phyloP scores from a whole-genome alignment of 2,329 filamentous ascomycete genomes.

The Cordyceps cateniannulata region DNA sequence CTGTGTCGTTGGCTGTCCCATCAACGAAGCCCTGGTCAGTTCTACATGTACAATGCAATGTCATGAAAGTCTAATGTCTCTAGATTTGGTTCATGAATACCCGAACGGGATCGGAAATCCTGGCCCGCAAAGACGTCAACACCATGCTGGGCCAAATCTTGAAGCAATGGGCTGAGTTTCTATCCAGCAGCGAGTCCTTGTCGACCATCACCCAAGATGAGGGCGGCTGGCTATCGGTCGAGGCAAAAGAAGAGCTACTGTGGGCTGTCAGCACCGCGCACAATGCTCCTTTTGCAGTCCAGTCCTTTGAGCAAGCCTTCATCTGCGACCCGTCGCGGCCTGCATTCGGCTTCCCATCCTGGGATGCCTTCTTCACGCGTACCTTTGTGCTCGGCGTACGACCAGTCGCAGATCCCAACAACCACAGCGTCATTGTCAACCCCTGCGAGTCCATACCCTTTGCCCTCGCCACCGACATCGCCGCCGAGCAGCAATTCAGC shows the following conservation, averaged over 20 bases:
- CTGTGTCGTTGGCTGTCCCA: neutral
- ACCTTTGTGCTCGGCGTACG: neutral
- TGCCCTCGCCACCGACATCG: neutral
- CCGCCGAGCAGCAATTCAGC: neutral
- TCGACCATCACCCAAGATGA: neutral
- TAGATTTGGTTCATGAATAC: neutral
- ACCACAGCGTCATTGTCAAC: neutral
- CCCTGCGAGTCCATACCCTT: neutral
- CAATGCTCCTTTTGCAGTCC: neutral
- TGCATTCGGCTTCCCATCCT: neutral
- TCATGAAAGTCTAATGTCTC: neutral
- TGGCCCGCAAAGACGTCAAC: neutral
- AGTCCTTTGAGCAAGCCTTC: constrained; percentile 30
- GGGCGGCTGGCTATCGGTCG: neutral
- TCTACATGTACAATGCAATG: neutral
- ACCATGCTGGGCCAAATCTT: neutral
- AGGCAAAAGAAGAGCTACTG: neutral
- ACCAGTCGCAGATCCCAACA: neutral
- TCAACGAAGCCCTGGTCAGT: neutral
- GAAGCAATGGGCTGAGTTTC: neutral
- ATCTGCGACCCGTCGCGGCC: neutral
- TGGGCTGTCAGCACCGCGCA: neutral
- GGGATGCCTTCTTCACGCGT: neutral
- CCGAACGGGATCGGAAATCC: neutral
- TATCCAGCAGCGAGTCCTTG: neutral